Evolutionary conservation across 768 basidiomycete species (phyloP).

Genomic region (Phlebiopsis gigantea): DNA sequence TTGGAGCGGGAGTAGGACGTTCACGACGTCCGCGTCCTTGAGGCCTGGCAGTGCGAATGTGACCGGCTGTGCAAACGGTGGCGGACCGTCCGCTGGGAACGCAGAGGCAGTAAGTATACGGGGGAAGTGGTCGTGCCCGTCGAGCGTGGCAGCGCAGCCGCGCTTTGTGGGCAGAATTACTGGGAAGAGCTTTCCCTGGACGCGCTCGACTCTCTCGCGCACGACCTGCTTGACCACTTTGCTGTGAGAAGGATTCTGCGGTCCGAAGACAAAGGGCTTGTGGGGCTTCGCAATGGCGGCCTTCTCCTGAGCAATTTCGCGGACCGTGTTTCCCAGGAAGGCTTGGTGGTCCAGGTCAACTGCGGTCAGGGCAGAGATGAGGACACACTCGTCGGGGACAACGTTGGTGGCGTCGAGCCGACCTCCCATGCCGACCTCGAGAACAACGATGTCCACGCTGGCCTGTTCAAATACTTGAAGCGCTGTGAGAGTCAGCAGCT

Average conservation of each 20-base stretch:
- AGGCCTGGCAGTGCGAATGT: conserved; percentile 19
- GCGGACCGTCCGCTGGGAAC: conserved; percentile 36
- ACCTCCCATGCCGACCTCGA: conserved; percentile 97
- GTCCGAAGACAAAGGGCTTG: conserved; percentile 60
- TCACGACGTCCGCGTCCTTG: background rate
- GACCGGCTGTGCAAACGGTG: conserved; percentile 41
- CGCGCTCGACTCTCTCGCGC: conserved; percentile 34
- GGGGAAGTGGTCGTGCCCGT: conserved; percentile 26
- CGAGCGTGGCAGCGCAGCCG: conserved; percentile 30
- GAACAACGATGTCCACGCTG: conserved; percentile 72
- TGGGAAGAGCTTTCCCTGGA: conserved; percentile 32
- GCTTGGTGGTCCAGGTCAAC: conserved; percentile 93
- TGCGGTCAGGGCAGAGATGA: conserved; percentile 77
- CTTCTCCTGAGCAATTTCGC: conserved; percentile 77
- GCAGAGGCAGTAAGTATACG: conserved; percentile 29
- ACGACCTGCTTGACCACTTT: conserved; percentile 42
- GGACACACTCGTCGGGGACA: conserved; percentile 60
- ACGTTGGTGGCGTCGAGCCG: conserved; percentile 90
- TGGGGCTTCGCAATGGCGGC: conserved; percentile 67
- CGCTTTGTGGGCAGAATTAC: conserved; percentile 30
- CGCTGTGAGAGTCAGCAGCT: conserved; percentile 80
- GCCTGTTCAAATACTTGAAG: conserved; percentile 66
- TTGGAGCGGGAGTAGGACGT: conserved; percentile 50
- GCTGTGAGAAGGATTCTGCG: conserved; percentile 40
- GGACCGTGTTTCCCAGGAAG: conserved; percentile 76